A percentile compares a stretch with the other conserved stretches of the same genome.
Conservation (phyloP, 768 basidiomycete species). For the Clitopilus hobsonii region DNA sequence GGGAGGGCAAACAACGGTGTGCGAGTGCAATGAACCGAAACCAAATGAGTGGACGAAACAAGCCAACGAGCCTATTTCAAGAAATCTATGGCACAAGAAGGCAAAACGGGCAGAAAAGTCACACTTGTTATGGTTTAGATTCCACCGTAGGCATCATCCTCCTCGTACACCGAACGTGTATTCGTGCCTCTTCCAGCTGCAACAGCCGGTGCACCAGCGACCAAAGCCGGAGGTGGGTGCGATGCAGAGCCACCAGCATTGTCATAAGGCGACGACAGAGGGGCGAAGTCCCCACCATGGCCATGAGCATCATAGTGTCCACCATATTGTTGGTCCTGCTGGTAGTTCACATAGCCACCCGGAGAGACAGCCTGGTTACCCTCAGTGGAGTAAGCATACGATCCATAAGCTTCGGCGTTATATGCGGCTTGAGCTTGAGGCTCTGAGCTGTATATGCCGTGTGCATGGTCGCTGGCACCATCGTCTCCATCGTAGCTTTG, state of each 20-base stretch:
- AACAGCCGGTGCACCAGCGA: constrained; percentile 17
- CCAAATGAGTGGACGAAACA: not conserved
- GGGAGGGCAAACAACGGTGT: not conserved
- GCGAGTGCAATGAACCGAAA: not conserved
- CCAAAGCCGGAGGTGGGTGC: constrained; percentile 10
- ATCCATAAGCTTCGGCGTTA: constrained; percentile 39
- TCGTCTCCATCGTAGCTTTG: constrained; percentile 19
- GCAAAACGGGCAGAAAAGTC: not conserved
- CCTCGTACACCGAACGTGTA: constrained; percentile 11
- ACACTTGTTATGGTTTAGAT: constrained; percentile 17
- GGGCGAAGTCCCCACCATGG: constrained; percentile 11
- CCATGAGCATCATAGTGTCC: constrained; percentile 13
- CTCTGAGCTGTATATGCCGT: constrained; percentile 36
- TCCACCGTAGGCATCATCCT: constrained; percentile 33
- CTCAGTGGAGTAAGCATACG: constrained; percentile 31
- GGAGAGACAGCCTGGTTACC: constrained; percentile 23
- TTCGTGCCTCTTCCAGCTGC: constrained; percentile 14
- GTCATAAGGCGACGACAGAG: constrained; percentile 13
- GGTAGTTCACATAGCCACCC: not conserved
- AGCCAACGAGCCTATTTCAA: not conserved
- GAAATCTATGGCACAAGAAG: constrained; percentile 1
- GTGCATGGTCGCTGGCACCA: constrained; percentile 18
- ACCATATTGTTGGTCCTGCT: constrained; percentile 19
- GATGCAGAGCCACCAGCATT: not conserved
- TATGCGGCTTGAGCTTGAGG: constrained; percentile 33